Evolutionary conservation across 31 red algal genomes (phyloP).

Genomic region (Porphyra umbilicalis): DNA sequence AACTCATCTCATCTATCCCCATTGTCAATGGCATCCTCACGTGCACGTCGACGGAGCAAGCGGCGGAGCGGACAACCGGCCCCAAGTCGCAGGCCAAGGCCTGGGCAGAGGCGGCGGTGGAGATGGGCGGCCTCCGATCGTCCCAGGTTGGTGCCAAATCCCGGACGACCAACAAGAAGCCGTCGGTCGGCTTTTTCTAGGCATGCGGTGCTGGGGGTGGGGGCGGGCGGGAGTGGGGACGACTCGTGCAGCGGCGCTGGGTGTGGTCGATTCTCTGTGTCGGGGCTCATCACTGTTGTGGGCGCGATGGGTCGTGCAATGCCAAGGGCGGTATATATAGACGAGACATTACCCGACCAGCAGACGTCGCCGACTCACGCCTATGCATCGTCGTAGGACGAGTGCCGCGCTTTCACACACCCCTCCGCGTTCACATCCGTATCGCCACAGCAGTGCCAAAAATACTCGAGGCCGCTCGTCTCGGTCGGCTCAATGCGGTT

Average conservation of each 20-base stretch:
- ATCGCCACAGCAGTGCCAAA: conserved; percentile 81
- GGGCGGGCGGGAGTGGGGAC: neutral
- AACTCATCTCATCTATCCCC: conserved; percentile 36
- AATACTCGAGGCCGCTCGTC: conserved; percentile 67
- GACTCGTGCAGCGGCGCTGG: neutral
- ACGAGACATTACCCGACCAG: neutral
- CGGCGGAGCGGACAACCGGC: conserved; percentile 38
- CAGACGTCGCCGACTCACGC: neutral
- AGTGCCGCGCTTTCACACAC: conserved; percentile 30
- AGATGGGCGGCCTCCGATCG: conserved; percentile 64
- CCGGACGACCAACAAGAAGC: conserved; percentile 18
- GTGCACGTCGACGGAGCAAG: conserved; percentile 56
- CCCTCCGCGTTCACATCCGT: conserved; percentile 37
- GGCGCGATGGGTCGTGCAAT: no score
- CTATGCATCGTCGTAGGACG: conserved; percentile 44
- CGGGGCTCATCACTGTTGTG: neutral
- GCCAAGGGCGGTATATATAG: neutral
- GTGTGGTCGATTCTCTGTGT: neutral
- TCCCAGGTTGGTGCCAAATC: conserved; percentile 41
- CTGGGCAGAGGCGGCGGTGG: conserved; percentile 73
- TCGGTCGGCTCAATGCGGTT: conserved; percentile 66
- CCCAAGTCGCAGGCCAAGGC: conserved; percentile 45
- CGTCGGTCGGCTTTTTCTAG: conserved; percentile 41
- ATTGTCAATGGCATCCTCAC: conserved; percentile 78
- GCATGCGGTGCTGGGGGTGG: neutral